Percentiles rank a stretch among this genome's conserved stretches.
Evolutionary conservation across 2,329 filamentous ascomycete genomes (phyloP).

Genomic region (Myotisia sp.): DNA sequence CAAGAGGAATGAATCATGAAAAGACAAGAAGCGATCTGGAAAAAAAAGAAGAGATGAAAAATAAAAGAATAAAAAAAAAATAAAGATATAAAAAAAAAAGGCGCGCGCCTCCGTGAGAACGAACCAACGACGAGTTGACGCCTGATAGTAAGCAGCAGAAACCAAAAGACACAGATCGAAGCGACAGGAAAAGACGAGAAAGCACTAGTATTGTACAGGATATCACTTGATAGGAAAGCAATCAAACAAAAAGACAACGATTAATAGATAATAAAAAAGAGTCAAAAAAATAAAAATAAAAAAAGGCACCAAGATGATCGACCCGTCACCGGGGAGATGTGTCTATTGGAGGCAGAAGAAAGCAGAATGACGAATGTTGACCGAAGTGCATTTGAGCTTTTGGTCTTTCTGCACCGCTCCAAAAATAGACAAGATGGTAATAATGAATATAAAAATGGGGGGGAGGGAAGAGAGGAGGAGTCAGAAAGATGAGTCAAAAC

Average conservation of each 20-base stretch:
- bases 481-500: no score
- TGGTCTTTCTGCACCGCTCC: no score
- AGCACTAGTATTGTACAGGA: constrained; percentile 33
- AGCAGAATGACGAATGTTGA: constrained; percentile 25
- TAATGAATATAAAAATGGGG: not conserved
- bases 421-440: not conserved
- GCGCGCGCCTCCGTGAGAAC: no score
- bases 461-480: not conserved
- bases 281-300: no score
- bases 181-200: no score
- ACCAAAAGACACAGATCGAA: no score
- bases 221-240: constrained; percentile 20
- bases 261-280: constrained; percentile 12
- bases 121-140: no score
- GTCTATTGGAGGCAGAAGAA: constrained; percentile 28
- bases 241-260: constrained; percentile 11
- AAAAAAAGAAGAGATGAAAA: constrained; percentile 10
- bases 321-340: constrained; percentile 32
- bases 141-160: no score
- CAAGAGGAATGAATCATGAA: constrained; percentile 10
- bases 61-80: constrained; percentile 12
- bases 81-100: no score
- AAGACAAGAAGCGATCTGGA: constrained; percentile 6
- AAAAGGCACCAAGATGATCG: constrained; percentile 13
- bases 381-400: constrained; percentile 34